A percentile compares a stretch with the other conserved stretches of the same genome.
phyloP scores from a whole-genome alignment of 257 asterid species.

The Petunia axillaris region DNA sequence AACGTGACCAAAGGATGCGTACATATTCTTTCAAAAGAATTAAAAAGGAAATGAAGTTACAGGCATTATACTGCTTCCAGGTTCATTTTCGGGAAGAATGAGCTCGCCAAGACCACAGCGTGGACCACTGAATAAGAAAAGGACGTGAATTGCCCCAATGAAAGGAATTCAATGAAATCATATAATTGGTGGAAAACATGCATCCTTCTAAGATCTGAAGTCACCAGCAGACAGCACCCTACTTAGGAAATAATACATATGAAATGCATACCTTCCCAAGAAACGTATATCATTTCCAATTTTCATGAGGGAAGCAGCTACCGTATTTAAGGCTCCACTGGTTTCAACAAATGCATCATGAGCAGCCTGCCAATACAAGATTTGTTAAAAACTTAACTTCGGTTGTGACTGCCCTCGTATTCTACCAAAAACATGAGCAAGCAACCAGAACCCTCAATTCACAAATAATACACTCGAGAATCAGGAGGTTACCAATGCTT shows the following conservation, averaged over 20 bases:
- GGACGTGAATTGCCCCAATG: slow-evolving; percentile 29
- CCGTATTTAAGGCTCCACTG: slow-evolving; percentile 92
- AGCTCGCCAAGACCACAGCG: slow-evolving; percentile 99
- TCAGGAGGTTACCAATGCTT: slow-evolving; percentile 78
- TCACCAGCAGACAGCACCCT: slow-evolving; percentile 24
- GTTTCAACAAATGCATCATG: slow-evolving; percentile 97
- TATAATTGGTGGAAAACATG: neutral
- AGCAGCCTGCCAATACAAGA: slow-evolving; percentile 71
- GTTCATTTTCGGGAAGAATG: slow-evolving; percentile 98
- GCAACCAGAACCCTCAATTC: slow-evolving; percentile 13
- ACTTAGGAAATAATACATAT: slow-evolving; percentile 26
- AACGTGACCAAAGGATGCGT: slow-evolving; percentile 15
- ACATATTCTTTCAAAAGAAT: slow-evolving; percentile 24
- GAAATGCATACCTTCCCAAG: slow-evolving; percentile 77
- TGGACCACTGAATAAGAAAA: slow-evolving; percentile 74
- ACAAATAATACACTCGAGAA: neutral
- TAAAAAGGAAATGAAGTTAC: slow-evolving; percentile 46
- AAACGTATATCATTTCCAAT: slow-evolving; percentile 94
- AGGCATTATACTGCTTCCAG: slow-evolving; percentile 99
- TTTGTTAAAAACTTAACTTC: slow-evolving; percentile 11
- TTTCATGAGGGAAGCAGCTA: slow-evolving; percentile 93
- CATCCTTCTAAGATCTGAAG: slow-evolving; percentile 22
- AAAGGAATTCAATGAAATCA: slow-evolving; percentile 7
- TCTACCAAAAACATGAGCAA: neutral
- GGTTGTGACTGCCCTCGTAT: neutral